Evolutionary conservation across 305 asterid genomes (phyloP).

Genomic region (Fraxinus baroniana): DNA sequence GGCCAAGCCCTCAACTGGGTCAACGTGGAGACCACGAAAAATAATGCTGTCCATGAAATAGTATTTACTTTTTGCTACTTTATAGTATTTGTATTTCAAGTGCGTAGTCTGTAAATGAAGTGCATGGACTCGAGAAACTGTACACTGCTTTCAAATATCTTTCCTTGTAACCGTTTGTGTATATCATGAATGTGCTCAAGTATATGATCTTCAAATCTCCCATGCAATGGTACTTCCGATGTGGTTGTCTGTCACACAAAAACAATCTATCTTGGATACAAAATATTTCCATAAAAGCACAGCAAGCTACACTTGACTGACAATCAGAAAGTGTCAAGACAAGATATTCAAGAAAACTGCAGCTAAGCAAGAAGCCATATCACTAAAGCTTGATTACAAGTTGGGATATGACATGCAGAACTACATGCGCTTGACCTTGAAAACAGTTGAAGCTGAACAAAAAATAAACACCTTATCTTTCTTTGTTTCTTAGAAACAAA

Average conservation of each 20-base stretch:
- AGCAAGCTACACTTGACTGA: neutral
- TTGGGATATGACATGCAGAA: neutral
- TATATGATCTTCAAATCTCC: neutral
- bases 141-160: neutral
- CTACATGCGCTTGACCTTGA: neutral
- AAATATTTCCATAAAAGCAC: neutral
- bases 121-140: neutral
- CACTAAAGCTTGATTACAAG: neutral
- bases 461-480: neutral
- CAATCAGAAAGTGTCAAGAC: neutral
- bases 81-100: neutral
- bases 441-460: neutral
- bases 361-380: neutral
- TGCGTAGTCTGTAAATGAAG: neutral
- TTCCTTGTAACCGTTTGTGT: neutral
- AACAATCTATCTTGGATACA: neutral
- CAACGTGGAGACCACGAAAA: neutral
- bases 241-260: neutral
- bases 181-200: neutral
- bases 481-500: neutral
- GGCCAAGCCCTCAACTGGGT: neutral
- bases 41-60: neutral
- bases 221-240: neutral
- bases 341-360: neutral
- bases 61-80: neutral